These are phyloP conservation scores for Polygonum aviculare DNA, from an alignment of 148 eudicot species.

Conservation along the genomic window DNA sequence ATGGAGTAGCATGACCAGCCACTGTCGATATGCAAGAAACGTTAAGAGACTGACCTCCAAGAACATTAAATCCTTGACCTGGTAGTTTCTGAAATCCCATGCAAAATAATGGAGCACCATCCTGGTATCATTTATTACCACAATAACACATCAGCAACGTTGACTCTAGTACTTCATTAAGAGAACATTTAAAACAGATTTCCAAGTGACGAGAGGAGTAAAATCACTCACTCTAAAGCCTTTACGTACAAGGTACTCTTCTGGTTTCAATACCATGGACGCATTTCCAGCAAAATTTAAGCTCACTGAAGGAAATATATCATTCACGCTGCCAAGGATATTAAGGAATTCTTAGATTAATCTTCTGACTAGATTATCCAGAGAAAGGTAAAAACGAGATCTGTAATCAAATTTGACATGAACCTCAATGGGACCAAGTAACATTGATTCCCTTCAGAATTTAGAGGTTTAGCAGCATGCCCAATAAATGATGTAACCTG, in stretches of 20 bases:
- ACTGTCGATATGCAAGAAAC: not conserved
- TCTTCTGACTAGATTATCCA: not conserved
- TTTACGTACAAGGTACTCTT: not conserved
- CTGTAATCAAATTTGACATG: not conserved
- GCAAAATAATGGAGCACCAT: not conserved
- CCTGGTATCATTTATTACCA: conserved; percentile 1
- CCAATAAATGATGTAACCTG: not conserved
- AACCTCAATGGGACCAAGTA: conserved; percentile 6
- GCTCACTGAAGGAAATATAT: conserved; percentile 3
- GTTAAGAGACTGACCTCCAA: not conserved
- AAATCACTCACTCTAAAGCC: not conserved
- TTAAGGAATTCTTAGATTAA: not conserved
- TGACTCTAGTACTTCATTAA: not conserved
- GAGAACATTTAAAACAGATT: not conserved
- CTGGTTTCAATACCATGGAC: conserved; percentile 8
- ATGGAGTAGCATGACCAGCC: not conserved
- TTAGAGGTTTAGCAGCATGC: not conserved
- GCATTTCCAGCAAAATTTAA: conserved; percentile 7
- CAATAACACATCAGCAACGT: not conserved
- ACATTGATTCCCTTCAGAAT: conserved; percentile 6
- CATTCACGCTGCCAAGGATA: not conserved
- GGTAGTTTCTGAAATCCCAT: conserved; percentile 10
- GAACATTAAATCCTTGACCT: conserved; percentile 11
- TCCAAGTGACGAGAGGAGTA: not conserved
- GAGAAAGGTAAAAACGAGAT: not conserved